Evolutionary conservation across 2,329 filamentous ascomycete genomes (phyloP).

Genomic region (Leptodontidium sp.): DNA sequence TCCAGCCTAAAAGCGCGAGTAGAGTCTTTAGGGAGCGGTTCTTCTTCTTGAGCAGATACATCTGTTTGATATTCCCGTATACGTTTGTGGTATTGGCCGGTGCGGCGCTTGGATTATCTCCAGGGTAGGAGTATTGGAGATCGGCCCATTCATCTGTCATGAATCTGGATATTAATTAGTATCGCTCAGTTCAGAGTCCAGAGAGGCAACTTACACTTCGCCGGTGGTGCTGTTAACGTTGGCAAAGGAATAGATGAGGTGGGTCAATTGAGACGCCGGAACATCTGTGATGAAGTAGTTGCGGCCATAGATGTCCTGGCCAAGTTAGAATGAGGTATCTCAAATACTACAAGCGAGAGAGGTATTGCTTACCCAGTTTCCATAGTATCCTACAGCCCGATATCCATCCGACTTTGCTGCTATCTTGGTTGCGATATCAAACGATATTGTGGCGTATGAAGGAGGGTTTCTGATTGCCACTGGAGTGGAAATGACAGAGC

Average conservation of each 20-base stretch:
- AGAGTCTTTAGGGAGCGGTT: slow-evolving; percentile 80
- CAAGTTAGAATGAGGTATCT: not conserved
- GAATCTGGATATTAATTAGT: slow-evolving; percentile 17
- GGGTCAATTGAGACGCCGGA: slow-evolving; percentile 72
- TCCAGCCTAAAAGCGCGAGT: slow-evolving; percentile 84
- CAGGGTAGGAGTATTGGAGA: slow-evolving; percentile 73
- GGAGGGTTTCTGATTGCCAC: not conserved
- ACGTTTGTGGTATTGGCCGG: slow-evolving; percentile 72
- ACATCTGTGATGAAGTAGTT: slow-evolving; percentile 72
- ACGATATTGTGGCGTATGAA: not conserved
- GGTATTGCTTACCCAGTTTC: slow-evolving; percentile 25
- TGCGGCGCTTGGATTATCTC: slow-evolving; percentile 63
- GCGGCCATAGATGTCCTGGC: slow-evolving; percentile 33
- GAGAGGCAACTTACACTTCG: slow-evolving; percentile 23
- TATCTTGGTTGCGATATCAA: not conserved
- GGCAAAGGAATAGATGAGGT: slow-evolving; percentile 82
- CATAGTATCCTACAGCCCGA: slow-evolving; percentile 27
- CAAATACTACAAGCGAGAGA: not conserved
- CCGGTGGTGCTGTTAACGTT: slow-evolving; percentile 73
- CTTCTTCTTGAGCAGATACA: slow-evolving; percentile 77
- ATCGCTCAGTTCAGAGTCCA: not conserved
- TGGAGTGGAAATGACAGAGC: slow-evolving; percentile 13
- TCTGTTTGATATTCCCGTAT: slow-evolving; percentile 81
- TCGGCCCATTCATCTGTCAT: slow-evolving; percentile 70
- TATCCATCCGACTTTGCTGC: not conserved